A percentile compares a stretch with the other conserved stretches of the same genome.
These are phyloP conservation scores for Leptographium flavum DNA, from an alignment of 2,329 filamentous ascomycete species.

Conservation along the genomic window DNA sequence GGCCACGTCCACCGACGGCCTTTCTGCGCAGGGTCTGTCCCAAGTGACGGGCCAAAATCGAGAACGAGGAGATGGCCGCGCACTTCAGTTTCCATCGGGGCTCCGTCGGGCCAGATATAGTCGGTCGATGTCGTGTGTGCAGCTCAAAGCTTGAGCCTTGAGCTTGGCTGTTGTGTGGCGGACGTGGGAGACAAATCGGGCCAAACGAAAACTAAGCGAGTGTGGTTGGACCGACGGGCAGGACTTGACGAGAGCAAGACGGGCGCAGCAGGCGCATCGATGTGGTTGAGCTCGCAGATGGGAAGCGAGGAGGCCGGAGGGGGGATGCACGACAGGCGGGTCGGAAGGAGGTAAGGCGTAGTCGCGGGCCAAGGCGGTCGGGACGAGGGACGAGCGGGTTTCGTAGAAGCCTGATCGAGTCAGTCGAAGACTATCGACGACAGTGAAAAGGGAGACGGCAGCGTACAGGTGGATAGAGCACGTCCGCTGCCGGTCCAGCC, in stretches of 20 bases:
- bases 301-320: no score
- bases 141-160: no score
- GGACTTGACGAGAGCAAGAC: not conserved
- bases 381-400: no score
- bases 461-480: not conserved
- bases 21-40: not conserved
- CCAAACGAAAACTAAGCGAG: not conserved
- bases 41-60: not conserved
- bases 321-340: no score
- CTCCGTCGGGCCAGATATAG: not conserved
- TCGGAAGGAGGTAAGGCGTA: no score
- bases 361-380: no score
- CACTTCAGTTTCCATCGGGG: conserved; percentile 4
- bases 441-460: no score
- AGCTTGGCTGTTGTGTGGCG: not conserved
- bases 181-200: not conserved
- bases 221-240: not conserved
- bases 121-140: not conserved
- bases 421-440: no score
- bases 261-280: not conserved
- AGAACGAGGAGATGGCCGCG: not conserved
- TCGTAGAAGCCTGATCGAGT: no score
- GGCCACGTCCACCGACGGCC: conserved; percentile 3
- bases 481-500: not conserved
- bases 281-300: no score